Evolutionary conservation across 2,329 filamentous ascomycete genomes (phyloP), one percentile per base, ranked within the genome.

Genomic region (Fusarium nygamai): DNA sequence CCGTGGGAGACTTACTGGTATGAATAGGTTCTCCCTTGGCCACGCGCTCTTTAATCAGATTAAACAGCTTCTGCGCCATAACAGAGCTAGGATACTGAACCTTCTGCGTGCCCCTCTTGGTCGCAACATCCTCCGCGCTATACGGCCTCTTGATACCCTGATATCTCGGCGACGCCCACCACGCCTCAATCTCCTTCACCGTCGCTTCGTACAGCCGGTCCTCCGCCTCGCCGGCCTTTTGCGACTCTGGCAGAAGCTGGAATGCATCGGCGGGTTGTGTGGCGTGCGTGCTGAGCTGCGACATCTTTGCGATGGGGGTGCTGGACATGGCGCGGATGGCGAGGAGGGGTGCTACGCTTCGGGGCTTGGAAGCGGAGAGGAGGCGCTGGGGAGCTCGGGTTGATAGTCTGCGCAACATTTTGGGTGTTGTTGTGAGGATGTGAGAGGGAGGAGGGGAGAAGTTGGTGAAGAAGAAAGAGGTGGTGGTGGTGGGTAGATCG

Each of bases 31-130:
- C 89, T 71, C 94, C 94, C 78, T 92, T 90, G 44, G 92, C 89
- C 51, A 91, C 89, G 73, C 93, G 89, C 84, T 97, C 92, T 74
- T 93, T 92, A 63, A 99, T 87, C 76, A 98, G 84, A 81, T 97
- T 92, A 85, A 98, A 99, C 10, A 99, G 89, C 85, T 99, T 98
- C 80, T 94, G 89, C 2, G 96, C 96, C 94, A 98, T 98, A 71
- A 97, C 85, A 20, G 95, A 98, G 84, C 95, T 98, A 2, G 96
- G 94, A 77, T 98, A 98, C 58, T 89, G 90, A 81, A 98, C 94
- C 79, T 94, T 91, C 75, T 98, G 89, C 12, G 94, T 92, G 16
- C 96, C 96, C 71, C 96, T 89, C 86, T 98, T 98, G 83, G 93
- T 95, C 71, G 98, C 96, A 11, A 99, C 93, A 84, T 98, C 95